These are phyloP conservation scores for Sordaria brevicollis DNA, from an alignment of 495 filamentous ascomycete genomes.

Conservation along the genomic window DNA sequence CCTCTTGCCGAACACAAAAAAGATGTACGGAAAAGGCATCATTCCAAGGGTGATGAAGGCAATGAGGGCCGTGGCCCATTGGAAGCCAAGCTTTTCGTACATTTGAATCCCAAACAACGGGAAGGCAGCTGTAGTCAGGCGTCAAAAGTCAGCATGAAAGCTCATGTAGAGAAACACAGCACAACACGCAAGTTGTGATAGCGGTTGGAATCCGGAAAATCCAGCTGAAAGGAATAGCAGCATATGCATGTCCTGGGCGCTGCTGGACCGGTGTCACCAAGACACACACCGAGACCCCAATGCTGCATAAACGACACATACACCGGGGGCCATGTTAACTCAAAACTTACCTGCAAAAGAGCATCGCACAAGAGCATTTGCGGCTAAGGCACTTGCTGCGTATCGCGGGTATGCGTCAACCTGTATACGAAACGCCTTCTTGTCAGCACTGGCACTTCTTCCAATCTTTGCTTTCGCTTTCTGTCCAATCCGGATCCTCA, in stretches of 20 bases:
- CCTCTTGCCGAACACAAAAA: conserved; percentile 53
- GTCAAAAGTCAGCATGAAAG: conserved; percentile 3
- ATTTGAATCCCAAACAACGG: conserved; percentile 43
- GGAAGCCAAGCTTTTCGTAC: conserved; percentile 57
- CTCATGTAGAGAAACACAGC: conserved; percentile 23
- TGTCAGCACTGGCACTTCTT: conserved; percentile 11
- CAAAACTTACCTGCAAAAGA: conserved; percentile 68
- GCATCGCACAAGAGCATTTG: conserved; percentile 77
- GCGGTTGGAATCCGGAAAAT: conserved; percentile 17
- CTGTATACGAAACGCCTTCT: conserved; percentile 13
- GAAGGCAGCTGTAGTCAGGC: conserved; percentile 31
- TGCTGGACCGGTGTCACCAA: not conserved
- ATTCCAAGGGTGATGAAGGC: conserved; percentile 60
- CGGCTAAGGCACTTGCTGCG: conserved; percentile 78
- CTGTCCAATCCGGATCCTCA: conserved; percentile 9
- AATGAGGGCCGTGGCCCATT: conserved; percentile 62
- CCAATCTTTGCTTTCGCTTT: conserved; percentile 4
- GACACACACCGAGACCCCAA: not conserved
- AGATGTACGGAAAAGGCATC: conserved; percentile 61
- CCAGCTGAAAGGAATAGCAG: conserved; percentile 43
- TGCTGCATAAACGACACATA: not conserved
- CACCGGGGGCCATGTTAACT: conserved; percentile 8
- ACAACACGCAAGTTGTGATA: conserved; percentile 36
- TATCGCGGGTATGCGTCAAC: conserved; percentile 90
- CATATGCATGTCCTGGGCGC: not conserved